Evolutionary conservation across 2,329 filamentous ascomycete species (phyloP).

Genomic region (Colletotrichum karsti): DNA sequence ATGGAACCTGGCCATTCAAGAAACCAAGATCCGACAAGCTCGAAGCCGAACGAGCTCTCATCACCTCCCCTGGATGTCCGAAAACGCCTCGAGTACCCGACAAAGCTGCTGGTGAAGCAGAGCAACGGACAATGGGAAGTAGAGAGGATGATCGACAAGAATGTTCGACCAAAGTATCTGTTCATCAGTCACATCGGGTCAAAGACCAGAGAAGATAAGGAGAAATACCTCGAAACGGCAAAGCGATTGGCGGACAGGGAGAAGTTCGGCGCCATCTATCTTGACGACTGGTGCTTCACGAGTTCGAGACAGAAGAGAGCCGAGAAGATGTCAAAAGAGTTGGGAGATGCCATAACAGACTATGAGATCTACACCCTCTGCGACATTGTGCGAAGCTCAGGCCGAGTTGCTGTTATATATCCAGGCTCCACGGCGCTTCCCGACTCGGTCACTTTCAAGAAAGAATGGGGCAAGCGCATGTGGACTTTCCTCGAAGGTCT

Average conservation of each 20-base stretch:
- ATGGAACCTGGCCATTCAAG: too few relatives aligned
- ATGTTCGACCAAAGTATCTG: neutral
- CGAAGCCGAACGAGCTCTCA: too few relatives aligned
- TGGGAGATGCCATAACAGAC: neutral
- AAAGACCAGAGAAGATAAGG: neutral
- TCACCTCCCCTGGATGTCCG: too few relatives aligned
- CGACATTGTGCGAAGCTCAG: neutral
- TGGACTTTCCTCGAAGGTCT: neutral
- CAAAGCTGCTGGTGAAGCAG: neutral
- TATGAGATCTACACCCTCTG: neutral
- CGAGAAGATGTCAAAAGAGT: neutral
- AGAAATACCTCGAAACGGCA: neutral
- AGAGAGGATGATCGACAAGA: neutral
- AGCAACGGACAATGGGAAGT: neutral
- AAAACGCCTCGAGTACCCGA: neutral
- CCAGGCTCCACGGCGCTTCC: neutral
- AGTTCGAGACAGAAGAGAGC: neutral
- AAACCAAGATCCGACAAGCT: too few relatives aligned
- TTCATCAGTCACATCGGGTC: neutral
- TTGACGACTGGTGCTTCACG: neutral
- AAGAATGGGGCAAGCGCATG: neutral
- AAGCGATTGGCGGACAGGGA: neutral
- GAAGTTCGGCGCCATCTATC: neutral
- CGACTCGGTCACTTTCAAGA: too few relatives aligned
- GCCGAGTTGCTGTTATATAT: neutral